A percentile compares a stretch with the other conserved stretches of the same genome.
These are phyloP conservation scores for Oryza nivara DNA, from an alignment of 176 grass and related monocot genomes.

Conservation along the genomic window DNA sequence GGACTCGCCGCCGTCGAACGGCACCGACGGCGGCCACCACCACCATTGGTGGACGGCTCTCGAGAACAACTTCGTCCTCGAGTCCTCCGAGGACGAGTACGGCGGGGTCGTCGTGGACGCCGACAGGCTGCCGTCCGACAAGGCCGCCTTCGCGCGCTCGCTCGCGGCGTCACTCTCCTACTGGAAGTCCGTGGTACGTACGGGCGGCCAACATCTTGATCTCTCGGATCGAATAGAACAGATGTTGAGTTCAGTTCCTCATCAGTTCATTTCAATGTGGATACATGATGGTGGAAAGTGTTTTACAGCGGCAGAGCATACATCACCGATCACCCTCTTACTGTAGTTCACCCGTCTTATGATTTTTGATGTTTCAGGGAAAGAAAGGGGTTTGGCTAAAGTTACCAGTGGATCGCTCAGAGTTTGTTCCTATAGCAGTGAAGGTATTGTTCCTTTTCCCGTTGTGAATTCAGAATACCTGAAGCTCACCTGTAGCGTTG, in stretches of 20 bases:
- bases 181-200: slow-evolving; percentile 71
- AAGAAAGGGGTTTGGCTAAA: slow-evolving; percentile 97
- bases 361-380: slow-evolving; percentile 51
- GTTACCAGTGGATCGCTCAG: slow-evolving; percentile 65
- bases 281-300: neutral
- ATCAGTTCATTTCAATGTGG: neutral
- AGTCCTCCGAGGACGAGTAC: slow-evolving; percentile 82
- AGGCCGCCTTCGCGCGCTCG: slow-evolving; percentile 53
- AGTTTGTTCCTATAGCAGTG: slow-evolving; percentile 79
- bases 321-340: neutral
- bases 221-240: neutral
- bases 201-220: neutral
- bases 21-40: neutral
- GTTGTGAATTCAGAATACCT: neutral
- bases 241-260: neutral
- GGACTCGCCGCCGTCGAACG: neutral
- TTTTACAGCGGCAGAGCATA: neutral
- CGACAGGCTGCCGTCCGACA: slow-evolving; percentile 59
- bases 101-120: slow-evolving; percentile 81
- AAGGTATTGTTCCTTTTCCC: slow-evolving; percentile 52
- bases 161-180: slow-evolving; percentile 73
- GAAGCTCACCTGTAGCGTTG: neutral
- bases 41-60: slow-evolving; percentile 48
- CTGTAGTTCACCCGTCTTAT: neutral
- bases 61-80: slow-evolving; percentile 63